A percentile compares a stretch with the other conserved stretches of the same genome.
Conservation (phyloP, 331 rosid genomes). For the Erythrophleum ivorense region DNA sequence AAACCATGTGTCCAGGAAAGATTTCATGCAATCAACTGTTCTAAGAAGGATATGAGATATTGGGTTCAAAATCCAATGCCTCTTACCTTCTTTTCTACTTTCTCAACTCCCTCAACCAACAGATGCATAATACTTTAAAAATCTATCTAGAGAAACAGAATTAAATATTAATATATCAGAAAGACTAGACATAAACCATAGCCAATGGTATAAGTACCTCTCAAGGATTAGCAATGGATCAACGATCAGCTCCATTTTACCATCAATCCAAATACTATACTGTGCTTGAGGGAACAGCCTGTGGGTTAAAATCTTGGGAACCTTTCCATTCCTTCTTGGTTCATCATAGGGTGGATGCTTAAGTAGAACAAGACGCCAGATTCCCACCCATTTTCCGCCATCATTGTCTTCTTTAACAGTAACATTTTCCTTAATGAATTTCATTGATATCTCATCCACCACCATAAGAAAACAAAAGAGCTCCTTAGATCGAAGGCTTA, state of each 20-base stretch:
- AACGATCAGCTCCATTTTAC: slow-evolving; percentile 96
- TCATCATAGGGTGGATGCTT: slow-evolving; percentile 94
- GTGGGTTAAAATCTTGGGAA: slow-evolving; percentile 93
- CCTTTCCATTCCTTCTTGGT: slow-evolving; percentile 97
- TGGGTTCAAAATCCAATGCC: slow-evolving; percentile 21
- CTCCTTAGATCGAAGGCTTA: slow-evolving; percentile 73
- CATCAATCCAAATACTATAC: slow-evolving; percentile 99
- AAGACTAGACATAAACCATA: slow-evolving; percentile 27
- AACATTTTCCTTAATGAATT: slow-evolving; percentile 74
- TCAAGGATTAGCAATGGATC: slow-evolving; percentile 93
- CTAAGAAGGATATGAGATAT: not conserved
- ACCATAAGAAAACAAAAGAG: slow-evolving; percentile 97
- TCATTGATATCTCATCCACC: slow-evolving; percentile 83
- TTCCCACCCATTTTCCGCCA: slow-evolving; percentile 92
- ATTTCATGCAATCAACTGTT: slow-evolving; percentile 4
- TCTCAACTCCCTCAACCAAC: slow-evolving; percentile 12
- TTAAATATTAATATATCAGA: slow-evolving; percentile 26
- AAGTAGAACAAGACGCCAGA: slow-evolving; percentile 91
- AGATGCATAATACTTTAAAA: slow-evolving; percentile 21
- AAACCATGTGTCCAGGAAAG: slow-evolving; percentile 10
- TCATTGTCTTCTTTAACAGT: slow-evolving; percentile 67
- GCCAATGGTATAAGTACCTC: slow-evolving; percentile 56
- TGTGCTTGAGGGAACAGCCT: slow-evolving; percentile 89
- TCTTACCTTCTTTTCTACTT: not conserved
- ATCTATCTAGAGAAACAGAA: slow-evolving; percentile 22